These are phyloP conservation scores for Houttuynia cordata DNA, from an alignment of 164 flowering plant species.

Conservation along the genomic window DNA sequence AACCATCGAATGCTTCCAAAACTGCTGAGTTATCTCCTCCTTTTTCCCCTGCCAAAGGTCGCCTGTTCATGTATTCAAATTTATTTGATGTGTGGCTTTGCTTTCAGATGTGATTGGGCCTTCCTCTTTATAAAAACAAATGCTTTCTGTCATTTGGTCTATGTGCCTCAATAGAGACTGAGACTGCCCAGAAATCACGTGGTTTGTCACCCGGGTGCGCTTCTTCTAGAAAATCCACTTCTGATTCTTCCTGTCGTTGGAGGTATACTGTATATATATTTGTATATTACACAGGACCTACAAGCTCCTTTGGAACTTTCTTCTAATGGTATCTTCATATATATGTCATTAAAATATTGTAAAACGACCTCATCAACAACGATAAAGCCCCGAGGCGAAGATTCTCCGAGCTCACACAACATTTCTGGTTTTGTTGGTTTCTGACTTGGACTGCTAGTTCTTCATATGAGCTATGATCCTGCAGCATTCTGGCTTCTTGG, in stretches of 20 bases:
- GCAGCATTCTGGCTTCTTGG: too few relatives aligned
- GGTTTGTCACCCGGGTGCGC: not conserved
- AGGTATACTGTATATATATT: not conserved
- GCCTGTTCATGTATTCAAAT: not conserved
- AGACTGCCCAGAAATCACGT: not conserved
- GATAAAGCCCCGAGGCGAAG: not conserved
- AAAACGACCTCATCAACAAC: not conserved
- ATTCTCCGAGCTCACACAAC: not conserved
- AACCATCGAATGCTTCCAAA: not conserved
- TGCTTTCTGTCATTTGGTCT: not conserved
- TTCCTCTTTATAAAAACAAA: not conserved
- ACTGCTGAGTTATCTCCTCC: not conserved
- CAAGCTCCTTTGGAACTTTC: not conserved
- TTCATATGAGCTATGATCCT: not conserved
- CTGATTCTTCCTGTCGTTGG: not conserved
- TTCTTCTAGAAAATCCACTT: slow-evolving; percentile 1
- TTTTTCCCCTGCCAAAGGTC: not conserved
- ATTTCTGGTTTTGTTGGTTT: too few relatives aligned
- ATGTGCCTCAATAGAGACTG: not conserved
- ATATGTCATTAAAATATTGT: too few relatives aligned
- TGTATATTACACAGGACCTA: not conserved
- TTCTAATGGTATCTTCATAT: not conserved
- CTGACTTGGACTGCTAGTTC: not conserved
- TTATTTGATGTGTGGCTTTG: not conserved
- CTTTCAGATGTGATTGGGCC: not conserved